These are phyloP conservation scores for Nectriaceae sp. DNA, from an alignment of 2,329 filamentous ascomycete genomes.

Conservation along the genomic window DNA sequence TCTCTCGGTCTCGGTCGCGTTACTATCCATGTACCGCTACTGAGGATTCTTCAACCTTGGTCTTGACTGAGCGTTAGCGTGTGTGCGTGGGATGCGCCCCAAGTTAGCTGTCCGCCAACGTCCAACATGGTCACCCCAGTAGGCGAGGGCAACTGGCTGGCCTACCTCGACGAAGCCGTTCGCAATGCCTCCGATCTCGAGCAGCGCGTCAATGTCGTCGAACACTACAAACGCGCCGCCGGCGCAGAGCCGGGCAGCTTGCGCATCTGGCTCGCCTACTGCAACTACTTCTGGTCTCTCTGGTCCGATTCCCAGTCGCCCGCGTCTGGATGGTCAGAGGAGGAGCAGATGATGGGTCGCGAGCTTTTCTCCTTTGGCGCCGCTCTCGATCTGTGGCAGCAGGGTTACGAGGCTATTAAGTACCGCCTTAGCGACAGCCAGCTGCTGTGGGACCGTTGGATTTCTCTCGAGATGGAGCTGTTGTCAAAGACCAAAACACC, in stretches of 20 bases:
- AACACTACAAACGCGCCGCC: slow-evolving; percentile 71
- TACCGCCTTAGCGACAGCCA: slow-evolving; percentile 78
- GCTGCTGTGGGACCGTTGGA: slow-evolving; percentile 77
- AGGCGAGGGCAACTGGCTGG: slow-evolving; percentile 76
- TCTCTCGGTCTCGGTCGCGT: background rate
- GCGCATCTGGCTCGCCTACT: slow-evolving; percentile 75
- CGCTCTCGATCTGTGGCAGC: slow-evolving; percentile 69
- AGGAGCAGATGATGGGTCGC: slow-evolving; percentile 68
- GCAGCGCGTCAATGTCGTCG: slow-evolving; percentile 68
- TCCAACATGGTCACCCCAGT: slow-evolving; percentile 57
- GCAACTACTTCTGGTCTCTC: slow-evolving; percentile 74
- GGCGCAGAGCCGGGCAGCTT: slow-evolving; percentile 72
- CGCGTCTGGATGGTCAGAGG: slow-evolving; percentile 60
- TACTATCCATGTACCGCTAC: background rate
- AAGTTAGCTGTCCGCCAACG: slow-evolving; percentile 16
- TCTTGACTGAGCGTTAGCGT: too few species aligned
- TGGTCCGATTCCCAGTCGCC: slow-evolving; percentile 63
- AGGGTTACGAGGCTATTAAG: slow-evolving; percentile 70
- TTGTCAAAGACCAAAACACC: slow-evolving; percentile 57
- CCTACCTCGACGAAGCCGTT: slow-evolving; percentile 73
- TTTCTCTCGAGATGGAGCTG: slow-evolving; percentile 70
- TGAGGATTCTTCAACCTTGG: background rate
- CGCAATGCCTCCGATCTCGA: slow-evolving; percentile 63
- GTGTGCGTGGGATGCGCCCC: slow-evolving; percentile 24
- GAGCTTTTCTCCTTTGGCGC: slow-evolving; percentile 71